Conservation (phyloP, 2,329 filamentous ascomycete species). For the Penicillium glabrum region DNA sequence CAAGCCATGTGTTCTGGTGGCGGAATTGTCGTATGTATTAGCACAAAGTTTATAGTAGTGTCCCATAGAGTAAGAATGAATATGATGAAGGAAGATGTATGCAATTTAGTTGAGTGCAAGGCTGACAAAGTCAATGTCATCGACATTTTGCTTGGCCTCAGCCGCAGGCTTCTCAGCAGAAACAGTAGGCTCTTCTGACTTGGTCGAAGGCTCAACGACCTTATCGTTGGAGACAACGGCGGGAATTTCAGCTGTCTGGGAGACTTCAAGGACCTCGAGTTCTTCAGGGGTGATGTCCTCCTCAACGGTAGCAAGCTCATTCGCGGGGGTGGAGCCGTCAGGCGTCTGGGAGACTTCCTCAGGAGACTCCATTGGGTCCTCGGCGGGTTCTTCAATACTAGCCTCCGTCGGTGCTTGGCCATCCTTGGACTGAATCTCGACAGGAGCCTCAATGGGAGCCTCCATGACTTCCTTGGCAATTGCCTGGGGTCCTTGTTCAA, state of each 20-base stretch:
- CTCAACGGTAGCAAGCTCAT: background rate
- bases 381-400: background rate
- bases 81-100: background rate
- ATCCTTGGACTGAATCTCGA: background rate
- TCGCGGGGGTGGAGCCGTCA: conserved; percentile 1
- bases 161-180: conserved; percentile 6
- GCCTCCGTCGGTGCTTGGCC: background rate
- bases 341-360: conserved; percentile 8
- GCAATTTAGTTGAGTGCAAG: conserved; percentile 23
- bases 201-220: conserved; percentile 36
- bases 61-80: conserved; percentile 7
- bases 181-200: conserved; percentile 2
- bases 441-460: background rate
- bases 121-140: conserved; percentile 28
- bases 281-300: conserved; percentile 7
- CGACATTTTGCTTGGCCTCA: conserved; percentile 17
- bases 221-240: conserved; percentile 4
- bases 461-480: background rate
- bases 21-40: conserved; percentile 13
- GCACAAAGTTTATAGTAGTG: conserved; percentile 11
- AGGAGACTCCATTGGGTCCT: conserved; percentile 6
- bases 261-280: background rate
- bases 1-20: background rate
- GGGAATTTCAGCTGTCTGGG: background rate
- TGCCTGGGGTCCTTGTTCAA: background rate